phyloP scores from a whole-genome alignment of 495 filamentous ascomycete species.

The Talaromyces borbonicus region DNA sequence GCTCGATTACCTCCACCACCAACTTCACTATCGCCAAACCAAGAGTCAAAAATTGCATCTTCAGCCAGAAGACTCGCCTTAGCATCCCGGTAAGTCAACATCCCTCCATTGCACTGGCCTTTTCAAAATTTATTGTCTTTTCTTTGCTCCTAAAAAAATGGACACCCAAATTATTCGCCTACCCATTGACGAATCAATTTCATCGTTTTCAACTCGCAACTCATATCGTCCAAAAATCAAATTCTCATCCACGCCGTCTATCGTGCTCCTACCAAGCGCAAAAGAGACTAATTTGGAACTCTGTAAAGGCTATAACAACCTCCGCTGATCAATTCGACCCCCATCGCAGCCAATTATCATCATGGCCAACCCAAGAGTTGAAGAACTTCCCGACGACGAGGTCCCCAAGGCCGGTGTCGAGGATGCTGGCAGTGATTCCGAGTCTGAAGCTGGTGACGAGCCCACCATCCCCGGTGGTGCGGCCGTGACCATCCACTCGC shows the following conservation, averaged over 20 bases:
- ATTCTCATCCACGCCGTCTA: no score
- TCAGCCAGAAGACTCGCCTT: conserved; percentile 28
- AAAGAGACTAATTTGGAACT: no score
- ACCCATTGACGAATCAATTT: no score
- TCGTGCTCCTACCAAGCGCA: no score
- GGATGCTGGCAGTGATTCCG: conserved; percentile 71
- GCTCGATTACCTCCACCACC: conserved; percentile 25
- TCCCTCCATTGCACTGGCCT: conserved; percentile 2
- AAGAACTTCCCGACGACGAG: conserved; percentile 88
- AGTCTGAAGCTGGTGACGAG: conserved; percentile 63
- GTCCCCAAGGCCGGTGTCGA: conserved; percentile 63
- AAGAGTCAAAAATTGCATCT: conserved; percentile 31
- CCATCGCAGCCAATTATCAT: conserved; percentile 24
- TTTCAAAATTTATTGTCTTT: no score
- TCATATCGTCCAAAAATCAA: no score
- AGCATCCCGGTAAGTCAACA: conserved; percentile 32
- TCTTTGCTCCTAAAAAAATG: no score
- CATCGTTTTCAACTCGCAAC: no score
- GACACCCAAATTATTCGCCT: no score
- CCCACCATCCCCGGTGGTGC: conserved; percentile 74
- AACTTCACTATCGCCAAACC: no score
- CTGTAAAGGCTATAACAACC: no score
- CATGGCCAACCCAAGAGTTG: conserved; percentile 97
- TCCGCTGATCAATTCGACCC: no score
- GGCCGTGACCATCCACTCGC: conserved; percentile 82